These are phyloP conservation scores for Haplographium delicatum DNA, from an alignment of 495 filamentous ascomycete genomes.

Conservation along the genomic window DNA sequence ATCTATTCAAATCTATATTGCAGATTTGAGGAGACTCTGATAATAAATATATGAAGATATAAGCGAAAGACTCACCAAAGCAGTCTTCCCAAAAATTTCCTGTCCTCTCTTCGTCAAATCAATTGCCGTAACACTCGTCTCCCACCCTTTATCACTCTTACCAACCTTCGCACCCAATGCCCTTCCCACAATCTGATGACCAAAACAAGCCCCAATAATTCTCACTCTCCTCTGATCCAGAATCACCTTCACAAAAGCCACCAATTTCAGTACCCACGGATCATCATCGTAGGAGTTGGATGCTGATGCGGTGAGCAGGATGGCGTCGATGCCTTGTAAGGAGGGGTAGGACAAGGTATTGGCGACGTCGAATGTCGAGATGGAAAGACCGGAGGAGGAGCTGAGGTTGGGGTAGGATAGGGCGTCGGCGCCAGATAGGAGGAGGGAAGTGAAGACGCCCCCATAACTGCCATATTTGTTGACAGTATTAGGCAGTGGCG, in stretches of 20 bases:
- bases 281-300: conserved; percentile 15
- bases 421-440: conserved; percentile 44
- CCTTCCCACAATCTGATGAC: conserved; percentile 82
- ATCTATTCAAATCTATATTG: background rate
- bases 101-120: conserved; percentile 65
- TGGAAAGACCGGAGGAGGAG: conserved; percentile 39
- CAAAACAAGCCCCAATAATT: conserved; percentile 81
- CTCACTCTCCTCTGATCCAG: conserved; percentile 49
- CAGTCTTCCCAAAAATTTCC: conserved; percentile 64
- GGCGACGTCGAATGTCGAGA: conserved; percentile 67
- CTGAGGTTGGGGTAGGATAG: conserved; percentile 27
- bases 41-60: background rate
- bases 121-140: conserved; percentile 68
- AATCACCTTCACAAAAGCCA: conserved; percentile 59
- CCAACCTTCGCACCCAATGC: conserved; percentile 66
- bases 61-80: conserved; percentile 48
- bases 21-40: background rate
- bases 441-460: conserved; percentile 62
- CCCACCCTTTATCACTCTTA: conserved; percentile 70
- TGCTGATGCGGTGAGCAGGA: conserved; percentile 70
- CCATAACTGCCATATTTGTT: conserved; percentile 63
- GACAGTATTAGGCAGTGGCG: conserved; percentile 49
- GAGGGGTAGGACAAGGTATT: conserved; percentile 56
- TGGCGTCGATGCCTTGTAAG: conserved; percentile 69
- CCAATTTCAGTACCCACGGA: conserved; percentile 67